These are phyloP conservation scores for Lenwebbia sp. DNA, from an alignment of 345 rosid species.

Conservation along the genomic window DNA sequence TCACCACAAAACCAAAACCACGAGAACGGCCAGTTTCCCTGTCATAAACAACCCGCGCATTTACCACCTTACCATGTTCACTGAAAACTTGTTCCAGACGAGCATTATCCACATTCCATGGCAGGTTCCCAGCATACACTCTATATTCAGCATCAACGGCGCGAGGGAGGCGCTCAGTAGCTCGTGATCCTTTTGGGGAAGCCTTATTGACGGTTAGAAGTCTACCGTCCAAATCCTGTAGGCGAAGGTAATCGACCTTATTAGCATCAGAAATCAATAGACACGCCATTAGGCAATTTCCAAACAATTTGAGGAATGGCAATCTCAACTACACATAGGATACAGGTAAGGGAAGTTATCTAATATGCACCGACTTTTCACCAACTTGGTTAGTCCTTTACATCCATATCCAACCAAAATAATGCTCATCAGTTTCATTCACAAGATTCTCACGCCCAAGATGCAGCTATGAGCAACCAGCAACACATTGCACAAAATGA, in stretches of 20 bases:
- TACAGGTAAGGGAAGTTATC: background rate
- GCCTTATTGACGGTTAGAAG: conserved; percentile 79
- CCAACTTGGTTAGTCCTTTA: background rate
- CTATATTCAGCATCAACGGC: conserved; percentile 34
- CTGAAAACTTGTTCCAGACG: conserved; percentile 80
- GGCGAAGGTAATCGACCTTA: background rate
- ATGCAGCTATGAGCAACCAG: background rate
- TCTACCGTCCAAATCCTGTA: conserved; percentile 69
- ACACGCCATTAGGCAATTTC: background rate
- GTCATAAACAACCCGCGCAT: conserved; percentile 71
- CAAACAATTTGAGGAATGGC: background rate
- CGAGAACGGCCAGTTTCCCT: conserved; percentile 92
- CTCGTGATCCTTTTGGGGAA: conserved; percentile 66
- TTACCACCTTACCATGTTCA: conserved; percentile 79
- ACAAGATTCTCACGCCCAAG: background rate
- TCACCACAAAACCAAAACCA: conserved; percentile 87
- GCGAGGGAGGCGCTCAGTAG: conserved; percentile 49
- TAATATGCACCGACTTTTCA: background rate
- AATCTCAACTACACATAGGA: background rate
- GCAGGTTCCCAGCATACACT: conserved; percentile 78
- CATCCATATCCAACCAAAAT: background rate
- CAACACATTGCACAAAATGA: background rate
- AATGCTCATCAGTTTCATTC: background rate
- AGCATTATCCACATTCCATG: conserved; percentile 71
- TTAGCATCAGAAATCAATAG: background rate